These are phyloP conservation scores for Francoa sonchifolia DNA, from an alignment of 441 rosid species.

Conservation along the genomic window DNA sequence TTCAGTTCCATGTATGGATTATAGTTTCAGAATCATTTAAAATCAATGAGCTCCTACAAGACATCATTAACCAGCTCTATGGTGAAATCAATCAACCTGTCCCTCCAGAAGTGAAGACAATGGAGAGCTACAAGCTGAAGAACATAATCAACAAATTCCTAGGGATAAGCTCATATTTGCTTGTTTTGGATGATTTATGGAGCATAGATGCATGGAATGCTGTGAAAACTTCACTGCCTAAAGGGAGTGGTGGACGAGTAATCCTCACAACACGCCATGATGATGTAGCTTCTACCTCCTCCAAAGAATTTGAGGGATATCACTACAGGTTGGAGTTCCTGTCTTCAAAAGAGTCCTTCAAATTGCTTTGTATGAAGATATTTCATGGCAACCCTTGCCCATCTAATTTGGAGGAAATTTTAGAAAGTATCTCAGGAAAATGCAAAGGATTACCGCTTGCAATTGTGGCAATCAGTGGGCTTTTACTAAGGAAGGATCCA, in stretches of 20 bases:
- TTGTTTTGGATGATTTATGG: conserved; percentile 18
- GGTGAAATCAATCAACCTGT: background rate
- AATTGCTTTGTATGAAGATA: conserved; percentile 26
- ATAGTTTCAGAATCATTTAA: no score
- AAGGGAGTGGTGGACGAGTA: conserved; percentile 1
- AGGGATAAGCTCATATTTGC: conserved; percentile 7
- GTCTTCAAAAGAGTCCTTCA: conserved; percentile 16
- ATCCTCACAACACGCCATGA: conserved; percentile 9
- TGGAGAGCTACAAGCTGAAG: conserved; percentile 5
- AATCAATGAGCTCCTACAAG: no score
- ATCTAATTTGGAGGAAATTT: conserved; percentile 18
- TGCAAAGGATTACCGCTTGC: conserved; percentile 32
- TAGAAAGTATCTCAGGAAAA: conserved; percentile 17
- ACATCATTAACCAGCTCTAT: no score
- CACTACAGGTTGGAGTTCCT: conserved; percentile 12
- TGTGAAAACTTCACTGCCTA: conserved; percentile 5
- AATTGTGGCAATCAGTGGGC: conserved; percentile 31
- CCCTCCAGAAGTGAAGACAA: background rate
- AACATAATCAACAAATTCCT: conserved; percentile 6
- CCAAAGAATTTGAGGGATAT: conserved; percentile 7
- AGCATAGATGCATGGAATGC: conserved; percentile 2
- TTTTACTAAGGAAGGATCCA: conserved; percentile 22
- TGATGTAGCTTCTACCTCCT: conserved; percentile 9
- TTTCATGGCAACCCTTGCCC: conserved; percentile 22
- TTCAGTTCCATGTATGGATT: no score